Evolutionary conservation across 2,329 filamentous ascomycete species (phyloP).

Genomic region (Ophiognomonia clavigignenti-juglandacearum): DNA sequence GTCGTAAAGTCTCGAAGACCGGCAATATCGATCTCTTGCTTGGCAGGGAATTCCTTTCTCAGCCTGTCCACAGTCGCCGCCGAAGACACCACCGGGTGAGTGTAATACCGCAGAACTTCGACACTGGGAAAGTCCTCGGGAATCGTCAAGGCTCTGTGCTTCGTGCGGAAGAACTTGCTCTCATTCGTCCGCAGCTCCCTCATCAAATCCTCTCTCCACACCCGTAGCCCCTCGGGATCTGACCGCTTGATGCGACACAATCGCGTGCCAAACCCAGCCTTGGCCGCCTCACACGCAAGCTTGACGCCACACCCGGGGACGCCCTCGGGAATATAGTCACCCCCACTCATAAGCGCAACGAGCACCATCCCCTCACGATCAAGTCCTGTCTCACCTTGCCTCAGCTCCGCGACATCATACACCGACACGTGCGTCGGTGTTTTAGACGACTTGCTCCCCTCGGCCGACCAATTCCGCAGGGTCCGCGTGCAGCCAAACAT

Average conservation of each 20-base stretch:
- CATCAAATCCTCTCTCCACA: constrained; percentile 68
- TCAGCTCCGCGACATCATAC: constrained; percentile 61
- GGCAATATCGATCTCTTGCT: constrained; percentile 57
- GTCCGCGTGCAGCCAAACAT: constrained; percentile 90
- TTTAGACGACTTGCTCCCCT: constrained; percentile 52
- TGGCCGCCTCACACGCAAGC: constrained; percentile 82
- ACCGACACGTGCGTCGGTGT: constrained; percentile 80
- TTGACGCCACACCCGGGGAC: constrained; percentile 85
- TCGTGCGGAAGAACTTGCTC: constrained; percentile 71
- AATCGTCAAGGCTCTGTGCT: constrained; percentile 68
- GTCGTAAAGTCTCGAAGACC: constrained; percentile 69
- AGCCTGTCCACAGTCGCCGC: constrained; percentile 51
- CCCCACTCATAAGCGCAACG: constrained; percentile 90
- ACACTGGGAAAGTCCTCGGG: constrained; percentile 77
- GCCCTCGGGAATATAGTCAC: constrained; percentile 87
- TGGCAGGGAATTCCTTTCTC: constrained; percentile 52
- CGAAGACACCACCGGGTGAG: constrained; percentile 75
- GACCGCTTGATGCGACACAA: constrained; percentile 61
- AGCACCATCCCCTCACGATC: constrained; percentile 88
- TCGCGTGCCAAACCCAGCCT: constrained; percentile 76
- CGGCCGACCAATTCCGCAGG: constrained; percentile 77
- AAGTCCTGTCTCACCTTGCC: constrained; percentile 51
- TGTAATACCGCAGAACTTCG: constrained; percentile 81
- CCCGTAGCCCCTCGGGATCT: constrained; percentile 53
- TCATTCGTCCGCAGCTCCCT: constrained; percentile 82